Conservation (phyloP, 805 yeast species). For the Cyberlindnera nakhonratchasimensis region DNA sequence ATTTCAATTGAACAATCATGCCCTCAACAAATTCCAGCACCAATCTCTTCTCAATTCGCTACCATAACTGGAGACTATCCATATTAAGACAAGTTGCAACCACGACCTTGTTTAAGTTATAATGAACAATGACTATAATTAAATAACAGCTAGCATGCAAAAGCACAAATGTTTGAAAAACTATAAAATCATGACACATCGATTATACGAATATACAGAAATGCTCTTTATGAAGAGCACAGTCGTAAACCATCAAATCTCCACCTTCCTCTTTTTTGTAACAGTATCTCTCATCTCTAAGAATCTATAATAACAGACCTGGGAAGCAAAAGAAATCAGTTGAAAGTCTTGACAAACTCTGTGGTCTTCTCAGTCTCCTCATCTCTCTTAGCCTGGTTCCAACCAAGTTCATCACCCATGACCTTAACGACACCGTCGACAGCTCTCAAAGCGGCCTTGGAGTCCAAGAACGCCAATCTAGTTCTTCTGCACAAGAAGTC, state of each 20-base stretch:
- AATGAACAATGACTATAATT: too few species aligned
- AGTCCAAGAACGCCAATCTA: slow-evolving; percentile 87
- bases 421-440: slow-evolving; percentile 82
- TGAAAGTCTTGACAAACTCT: slow-evolving; percentile 51
- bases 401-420: slow-evolving; percentile 74
- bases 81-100: too few species aligned
- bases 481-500: slow-evolving; percentile 93
- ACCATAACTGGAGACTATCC: too few species aligned
- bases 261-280: neutral
- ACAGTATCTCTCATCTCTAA: neutral
- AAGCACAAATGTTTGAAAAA: too few species aligned
- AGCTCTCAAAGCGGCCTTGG: slow-evolving; percentile 74
- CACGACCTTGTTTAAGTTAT: too few species aligned
- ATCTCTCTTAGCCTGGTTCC: slow-evolving; percentile 61
- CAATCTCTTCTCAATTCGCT: neutral
- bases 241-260: neutral
- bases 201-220: slow-evolving; percentile 4
- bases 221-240: neutral
- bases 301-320: too few species aligned
- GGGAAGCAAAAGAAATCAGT: slow-evolving; percentile 9
- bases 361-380: slow-evolving; percentile 50
- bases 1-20: neutral
- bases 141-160: too few species aligned
- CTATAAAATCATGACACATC: slow-evolving; percentile 7
- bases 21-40: neutral